These are phyloP conservation scores for Venturia carpophila DNA, from an alignment of 2,329 filamentous ascomycete species.

Conservation along the genomic window DNA sequence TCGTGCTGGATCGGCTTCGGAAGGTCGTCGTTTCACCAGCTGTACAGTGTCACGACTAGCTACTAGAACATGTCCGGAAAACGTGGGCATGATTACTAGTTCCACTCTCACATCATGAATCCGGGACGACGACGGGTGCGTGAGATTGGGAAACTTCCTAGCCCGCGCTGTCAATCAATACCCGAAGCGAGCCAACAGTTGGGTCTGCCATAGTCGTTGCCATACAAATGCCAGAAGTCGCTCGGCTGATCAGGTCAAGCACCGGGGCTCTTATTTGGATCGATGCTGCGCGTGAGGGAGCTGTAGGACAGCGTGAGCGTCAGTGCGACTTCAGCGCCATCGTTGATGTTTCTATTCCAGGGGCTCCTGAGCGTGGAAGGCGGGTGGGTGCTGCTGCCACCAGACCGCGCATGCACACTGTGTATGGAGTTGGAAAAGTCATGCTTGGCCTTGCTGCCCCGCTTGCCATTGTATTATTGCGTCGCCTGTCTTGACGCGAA, in stretches of 20 bases:
- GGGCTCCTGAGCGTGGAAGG: no score
- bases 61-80: background rate
- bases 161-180: background rate
- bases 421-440: no score
- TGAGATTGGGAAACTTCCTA: background rate
- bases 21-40: background rate
- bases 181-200: background rate
- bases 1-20: background rate
- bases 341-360: background rate
- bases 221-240: background rate
- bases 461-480: no score
- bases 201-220: background rate
- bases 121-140: no score
- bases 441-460: no score
- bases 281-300: background rate
- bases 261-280: background rate
- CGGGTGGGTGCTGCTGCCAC: no score
- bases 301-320: no score
- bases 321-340: no score
- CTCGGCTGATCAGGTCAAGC: background rate
- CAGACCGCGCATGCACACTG: no score
- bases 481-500: no score
- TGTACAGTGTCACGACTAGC: background rate
- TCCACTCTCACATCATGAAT: background rate
- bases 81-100: background rate